A percentile compares a stretch with the other conserved stretches of the same genome.
Conservation (phyloP, 2,329 filamentous ascomycete species). For the Trichoderma sp. region DNA sequence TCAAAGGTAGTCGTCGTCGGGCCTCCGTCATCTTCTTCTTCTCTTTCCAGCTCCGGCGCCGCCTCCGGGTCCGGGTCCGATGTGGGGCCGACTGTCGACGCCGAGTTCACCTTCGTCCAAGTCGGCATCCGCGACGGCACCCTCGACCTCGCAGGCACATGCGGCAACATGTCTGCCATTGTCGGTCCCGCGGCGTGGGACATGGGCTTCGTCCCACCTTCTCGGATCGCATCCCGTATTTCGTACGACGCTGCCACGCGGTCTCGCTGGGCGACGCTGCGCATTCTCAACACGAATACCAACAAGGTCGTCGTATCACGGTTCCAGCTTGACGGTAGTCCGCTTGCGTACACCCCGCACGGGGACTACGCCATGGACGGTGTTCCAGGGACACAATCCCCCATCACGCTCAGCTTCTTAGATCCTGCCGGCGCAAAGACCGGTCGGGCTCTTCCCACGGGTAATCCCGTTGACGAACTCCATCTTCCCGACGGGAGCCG, state of each 20-base stretch:
- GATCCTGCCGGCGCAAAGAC: slow-evolving; percentile 64
- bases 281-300: slow-evolving; percentile 71
- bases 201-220: slow-evolving; percentile 27
- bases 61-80: not conserved
- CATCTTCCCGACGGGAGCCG: slow-evolving; percentile 35
- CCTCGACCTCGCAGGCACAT: slow-evolving; percentile 68
- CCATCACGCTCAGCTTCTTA: slow-evolving; percentile 59
- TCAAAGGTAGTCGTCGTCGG: slow-evolving; percentile 70
- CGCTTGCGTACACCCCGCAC: slow-evolving; percentile 27
- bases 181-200: slow-evolving; percentile 55
- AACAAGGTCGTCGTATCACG: slow-evolving; percentile 59
- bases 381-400: slow-evolving; percentile 56
- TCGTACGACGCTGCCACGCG: slow-evolving; percentile 29
- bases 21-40: slow-evolving; percentile 33
- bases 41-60: not conserved
- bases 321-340: slow-evolving; percentile 50
- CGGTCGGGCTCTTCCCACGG: slow-evolving; percentile 51
- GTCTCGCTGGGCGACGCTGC: slow-evolving; percentile 47
- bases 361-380: slow-evolving; percentile 64
- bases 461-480: slow-evolving; percentile 51
- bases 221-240: slow-evolving; percentile 18
- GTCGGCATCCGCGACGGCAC: slow-evolving; percentile 60
- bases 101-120: slow-evolving; percentile 71
- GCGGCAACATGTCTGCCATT: slow-evolving; percentile 70
- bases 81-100: slow-evolving; percentile 42